A percentile compares a stretch with the other conserved stretches of the same genome.
Evolutionary conservation across 208 protist species (phyloP).

Genomic region (Trypanosomatidae sp.): DNA sequence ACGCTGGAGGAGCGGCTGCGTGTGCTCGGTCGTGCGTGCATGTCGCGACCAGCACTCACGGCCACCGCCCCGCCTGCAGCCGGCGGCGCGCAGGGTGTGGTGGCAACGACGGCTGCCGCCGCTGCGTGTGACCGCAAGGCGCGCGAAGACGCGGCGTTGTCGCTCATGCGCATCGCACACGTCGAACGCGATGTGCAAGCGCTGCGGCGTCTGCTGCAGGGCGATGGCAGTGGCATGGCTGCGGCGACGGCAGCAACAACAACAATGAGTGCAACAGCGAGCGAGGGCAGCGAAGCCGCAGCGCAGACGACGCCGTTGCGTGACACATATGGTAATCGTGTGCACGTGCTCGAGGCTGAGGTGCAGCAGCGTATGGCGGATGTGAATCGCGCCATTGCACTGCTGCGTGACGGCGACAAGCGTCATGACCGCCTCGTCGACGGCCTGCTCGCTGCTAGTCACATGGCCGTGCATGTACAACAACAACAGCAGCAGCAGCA

Average conservation of each 20-base stretch:
- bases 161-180: conserved; percentile 73
- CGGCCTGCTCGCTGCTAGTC: no score
- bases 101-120: conserved; percentile 1
- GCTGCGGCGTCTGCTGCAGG: conserved; percentile 28
- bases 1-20: conserved; percentile 74
- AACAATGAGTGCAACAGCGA: not conserved
- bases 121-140: conserved; percentile 66
- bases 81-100: conserved; percentile 3
- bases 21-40: conserved; percentile 61
- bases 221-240: not conserved
- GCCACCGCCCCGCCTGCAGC: no score
- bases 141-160: conserved; percentile 71
- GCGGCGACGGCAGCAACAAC: not conserved
- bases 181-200: conserved; percentile 50
- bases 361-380: conserved; percentile 79
- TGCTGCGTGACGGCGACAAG: conserved; percentile 25
- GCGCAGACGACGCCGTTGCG: not conserved
- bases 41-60: conserved; percentile 24
- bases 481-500: no score
- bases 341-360: conserved; percentile 58
- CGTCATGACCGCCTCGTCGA: no score
- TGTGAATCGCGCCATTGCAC: conserved; percentile 63
- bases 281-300: not conserved
- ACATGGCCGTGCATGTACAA: no score
- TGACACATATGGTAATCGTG: conserved; percentile 41